A percentile compares a stretch with the other conserved stretches of the same genome.
These are phyloP conservation scores for Trichoderma sp. DNA, from an alignment of 2,329 filamentous ascomycete genomes.

Conservation along the genomic window DNA sequence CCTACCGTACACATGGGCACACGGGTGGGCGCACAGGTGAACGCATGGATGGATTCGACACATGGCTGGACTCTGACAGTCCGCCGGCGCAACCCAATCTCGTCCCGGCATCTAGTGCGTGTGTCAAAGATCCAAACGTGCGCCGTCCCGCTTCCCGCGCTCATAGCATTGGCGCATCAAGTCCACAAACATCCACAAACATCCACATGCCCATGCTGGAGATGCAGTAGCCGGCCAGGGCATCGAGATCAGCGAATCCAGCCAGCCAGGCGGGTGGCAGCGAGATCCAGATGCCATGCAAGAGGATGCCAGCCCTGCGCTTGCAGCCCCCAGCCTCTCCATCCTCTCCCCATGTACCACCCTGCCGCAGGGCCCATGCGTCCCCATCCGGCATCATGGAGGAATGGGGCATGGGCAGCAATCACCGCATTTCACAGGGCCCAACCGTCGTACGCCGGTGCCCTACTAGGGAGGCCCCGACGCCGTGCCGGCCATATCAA, in stretches of 20 bases:
- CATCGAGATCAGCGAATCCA: conserved; percentile 8
- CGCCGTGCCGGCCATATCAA: conserved; percentile 12
- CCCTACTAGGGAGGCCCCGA: conserved; percentile 1
- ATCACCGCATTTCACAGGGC: background rate
- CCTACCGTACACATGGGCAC: background rate
- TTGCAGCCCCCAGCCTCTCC: conserved; percentile 7
- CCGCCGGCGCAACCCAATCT: conserved; percentile 1
- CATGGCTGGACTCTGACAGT: background rate
- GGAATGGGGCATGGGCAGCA: background rate
- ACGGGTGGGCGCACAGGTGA: background rate
- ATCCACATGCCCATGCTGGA: conserved; percentile 10
- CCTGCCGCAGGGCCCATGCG: background rate
- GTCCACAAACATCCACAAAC: conserved; percentile 12
- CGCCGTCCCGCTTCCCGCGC: conserved; percentile 10
- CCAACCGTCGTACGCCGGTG: background rate
- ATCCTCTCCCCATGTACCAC: conserved; percentile 8
- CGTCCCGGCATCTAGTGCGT: conserved; percentile 5
- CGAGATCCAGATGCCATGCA: conserved; percentile 16
- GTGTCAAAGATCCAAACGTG: conserved; percentile 7
- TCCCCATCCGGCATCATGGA: background rate
- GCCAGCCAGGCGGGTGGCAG: background rate
- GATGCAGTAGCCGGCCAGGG: conserved; percentile 14
- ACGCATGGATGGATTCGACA: background rate
- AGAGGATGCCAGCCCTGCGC: background rate
- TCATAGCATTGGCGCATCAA: conserved; percentile 11